Percentiles rank a stretch among this genome's conserved stretches.
phyloP scores from a whole-genome alignment of 169 alveolate genomes.

The Eimeria zaria region DNA sequence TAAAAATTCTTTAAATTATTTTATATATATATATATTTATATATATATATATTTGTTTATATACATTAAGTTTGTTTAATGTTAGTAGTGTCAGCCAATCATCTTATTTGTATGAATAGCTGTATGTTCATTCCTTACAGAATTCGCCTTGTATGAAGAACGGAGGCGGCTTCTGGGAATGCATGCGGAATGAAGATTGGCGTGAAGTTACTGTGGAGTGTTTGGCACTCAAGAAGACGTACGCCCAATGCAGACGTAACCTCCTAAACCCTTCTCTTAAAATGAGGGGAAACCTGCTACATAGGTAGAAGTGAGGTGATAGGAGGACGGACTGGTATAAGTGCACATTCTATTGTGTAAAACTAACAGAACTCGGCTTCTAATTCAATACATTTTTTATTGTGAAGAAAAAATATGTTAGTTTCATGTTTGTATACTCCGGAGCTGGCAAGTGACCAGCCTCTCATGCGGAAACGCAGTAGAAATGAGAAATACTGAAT shows the following conservation, averaged over 20 bases:
- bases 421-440: background rate
- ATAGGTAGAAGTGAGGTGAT: background rate
- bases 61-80: too few species aligned
- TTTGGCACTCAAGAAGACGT: conserved; percentile 4
- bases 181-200: conserved; percentile 1
- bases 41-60: too few species aligned
- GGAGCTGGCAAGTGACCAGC: background rate
- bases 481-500: background rate
- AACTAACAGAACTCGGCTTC: background rate
- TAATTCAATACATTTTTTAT: background rate
- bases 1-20: too few species aligned
- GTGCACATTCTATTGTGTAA: background rate
- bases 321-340: too few species aligned
- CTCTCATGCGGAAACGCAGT: background rate
- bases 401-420: background rate
- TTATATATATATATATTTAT: too few species aligned
- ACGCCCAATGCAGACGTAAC: conserved; percentile 11
- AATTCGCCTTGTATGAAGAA: conserved; percentile 9
- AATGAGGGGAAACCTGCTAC: background rate
- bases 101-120: too few species aligned
- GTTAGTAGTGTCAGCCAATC: too few species aligned
- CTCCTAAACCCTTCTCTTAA: conserved; percentile 4
- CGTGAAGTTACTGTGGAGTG: background rate
- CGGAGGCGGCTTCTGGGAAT: background rate
- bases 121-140: background rate